Conservation (phyloP, 2,329 filamentous ascomycete species). For the Diaporthe citrichinensis region DNA sequence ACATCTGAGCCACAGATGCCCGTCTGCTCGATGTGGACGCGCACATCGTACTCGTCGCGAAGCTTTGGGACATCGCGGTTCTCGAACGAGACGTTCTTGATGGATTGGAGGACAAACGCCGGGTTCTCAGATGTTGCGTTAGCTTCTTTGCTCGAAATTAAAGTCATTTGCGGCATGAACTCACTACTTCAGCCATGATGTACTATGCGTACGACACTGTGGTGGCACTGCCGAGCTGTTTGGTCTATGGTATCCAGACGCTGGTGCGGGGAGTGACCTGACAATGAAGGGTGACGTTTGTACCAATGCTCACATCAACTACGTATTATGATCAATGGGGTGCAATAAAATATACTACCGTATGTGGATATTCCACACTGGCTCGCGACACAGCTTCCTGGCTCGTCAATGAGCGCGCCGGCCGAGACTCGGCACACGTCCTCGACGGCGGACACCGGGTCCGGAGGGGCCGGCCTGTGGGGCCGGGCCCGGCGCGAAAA, state of each 20-base stretch:
- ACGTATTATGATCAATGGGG: neutral
- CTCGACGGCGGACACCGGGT: neutral
- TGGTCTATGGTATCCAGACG: neutral
- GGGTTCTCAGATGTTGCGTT: conserved; percentile 53
- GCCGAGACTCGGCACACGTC: neutral
- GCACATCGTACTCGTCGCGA: conserved; percentile 57
- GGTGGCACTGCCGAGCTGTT: conserved; percentile 42
- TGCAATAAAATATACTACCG: neutral
- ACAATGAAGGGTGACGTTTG: neutral
- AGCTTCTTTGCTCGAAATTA: neutral
- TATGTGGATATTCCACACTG: neutral
- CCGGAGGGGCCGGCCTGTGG: neutral
- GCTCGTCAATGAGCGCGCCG: neutral
- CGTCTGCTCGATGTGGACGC: conserved; percentile 60
- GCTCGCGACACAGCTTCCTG: neutral
- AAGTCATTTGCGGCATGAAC: neutral
- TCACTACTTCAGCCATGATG: conserved; percentile 40
- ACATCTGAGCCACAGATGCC: conserved; percentile 64
- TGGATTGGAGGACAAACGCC: conserved; percentile 61
- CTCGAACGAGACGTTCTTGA: conserved; percentile 61
- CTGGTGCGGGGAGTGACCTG: conserved; percentile 38
- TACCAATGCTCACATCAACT: neutral
- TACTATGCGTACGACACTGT: conserved; percentile 44
- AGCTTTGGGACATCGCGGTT: conserved; percentile 57
- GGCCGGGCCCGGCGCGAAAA: neutral